Conservation (phyloP, 106 monocot genomes). For the Dendrobium officinale region DNA sequence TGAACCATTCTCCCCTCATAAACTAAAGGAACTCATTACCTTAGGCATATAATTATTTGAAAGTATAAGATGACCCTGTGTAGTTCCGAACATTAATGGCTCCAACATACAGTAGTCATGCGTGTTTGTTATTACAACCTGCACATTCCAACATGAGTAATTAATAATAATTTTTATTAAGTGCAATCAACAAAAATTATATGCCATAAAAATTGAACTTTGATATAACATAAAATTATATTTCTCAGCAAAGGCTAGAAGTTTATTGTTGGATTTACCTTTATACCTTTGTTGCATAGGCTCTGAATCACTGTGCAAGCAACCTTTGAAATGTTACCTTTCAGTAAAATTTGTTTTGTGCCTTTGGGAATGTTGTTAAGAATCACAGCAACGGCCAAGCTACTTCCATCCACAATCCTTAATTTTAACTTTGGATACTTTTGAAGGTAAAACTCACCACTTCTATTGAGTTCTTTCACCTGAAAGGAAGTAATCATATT, state of each 20-base stretch:
- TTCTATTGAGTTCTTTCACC: constrained; percentile 53
- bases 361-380: constrained; percentile 56
- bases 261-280: constrained; percentile 27
- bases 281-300: constrained; percentile 55
- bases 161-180: not conserved
- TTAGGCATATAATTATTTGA: constrained; percentile 30
- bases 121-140: constrained; percentile 56
- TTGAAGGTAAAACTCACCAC: constrained; percentile 63
- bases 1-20: not conserved
- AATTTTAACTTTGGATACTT: constrained; percentile 70
- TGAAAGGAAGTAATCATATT: constrained; percentile 15
- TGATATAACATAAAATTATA: not conserved
- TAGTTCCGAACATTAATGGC: constrained; percentile 22
- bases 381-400: constrained; percentile 71
- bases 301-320: constrained; percentile 27
- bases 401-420: constrained; percentile 77
- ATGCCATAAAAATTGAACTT: not conserved
- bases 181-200: not conserved
- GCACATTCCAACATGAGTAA: constrained; percentile 4
- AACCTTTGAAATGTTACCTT: constrained; percentile 53
- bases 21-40: constrained; percentile 22
- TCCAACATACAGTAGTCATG: constrained; percentile 54
- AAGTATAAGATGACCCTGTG: constrained; percentile 27
- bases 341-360: constrained; percentile 53
- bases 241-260: too few species aligned